Conservation (phyloP, 192 early-diverging fungal genomes). For the Cladochytrium replicatum region DNA sequence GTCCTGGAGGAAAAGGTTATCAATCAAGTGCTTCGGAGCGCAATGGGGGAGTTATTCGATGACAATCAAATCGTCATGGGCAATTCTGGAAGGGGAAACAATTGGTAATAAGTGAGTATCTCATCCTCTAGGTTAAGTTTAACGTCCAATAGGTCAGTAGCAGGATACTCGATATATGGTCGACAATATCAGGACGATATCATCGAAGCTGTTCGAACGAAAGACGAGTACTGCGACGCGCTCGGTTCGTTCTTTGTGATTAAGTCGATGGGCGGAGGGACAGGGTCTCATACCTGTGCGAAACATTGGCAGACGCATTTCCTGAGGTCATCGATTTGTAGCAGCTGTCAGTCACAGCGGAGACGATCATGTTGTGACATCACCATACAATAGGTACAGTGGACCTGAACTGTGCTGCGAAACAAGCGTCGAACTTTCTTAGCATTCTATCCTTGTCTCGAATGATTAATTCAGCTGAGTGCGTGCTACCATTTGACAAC, state of each 20-base stretch:
- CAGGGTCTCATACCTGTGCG: slow-evolving; percentile 33
- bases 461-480: slow-evolving; percentile 34
- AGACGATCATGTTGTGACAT: slow-evolving; percentile 48
- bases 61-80: slow-evolving; percentile 26
- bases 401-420: neutral
- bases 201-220: slow-evolving; percentile 25
- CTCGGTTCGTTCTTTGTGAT: slow-evolving; percentile 46
- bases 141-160: neutral
- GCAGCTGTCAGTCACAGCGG: slow-evolving; percentile 29
- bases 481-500: slow-evolving; percentile 47
- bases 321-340: slow-evolving; percentile 27
- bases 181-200: slow-evolving; percentile 25
- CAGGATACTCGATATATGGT: slow-evolving; percentile 38
- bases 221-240: slow-evolving; percentile 45
- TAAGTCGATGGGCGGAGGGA: slow-evolving; percentile 44
- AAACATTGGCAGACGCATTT: slow-evolving; percentile 31
- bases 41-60: slow-evolving; percentile 35
- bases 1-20: slow-evolving; percentile 53
- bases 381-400: slow-evolving; percentile 46
- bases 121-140: neutral
- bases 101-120: slow-evolving; percentile 39
- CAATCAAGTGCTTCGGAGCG: slow-evolving; percentile 18
- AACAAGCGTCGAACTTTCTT: slow-evolving; percentile 4
- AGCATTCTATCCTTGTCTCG: slow-evolving; percentile 34
- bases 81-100: slow-evolving; percentile 47